A percentile compares a stretch with the other conserved stretches of the same genome.
phyloP scores from a whole-genome alignment of 805 yeast genomes.

The Candida ovalis region DNA sequence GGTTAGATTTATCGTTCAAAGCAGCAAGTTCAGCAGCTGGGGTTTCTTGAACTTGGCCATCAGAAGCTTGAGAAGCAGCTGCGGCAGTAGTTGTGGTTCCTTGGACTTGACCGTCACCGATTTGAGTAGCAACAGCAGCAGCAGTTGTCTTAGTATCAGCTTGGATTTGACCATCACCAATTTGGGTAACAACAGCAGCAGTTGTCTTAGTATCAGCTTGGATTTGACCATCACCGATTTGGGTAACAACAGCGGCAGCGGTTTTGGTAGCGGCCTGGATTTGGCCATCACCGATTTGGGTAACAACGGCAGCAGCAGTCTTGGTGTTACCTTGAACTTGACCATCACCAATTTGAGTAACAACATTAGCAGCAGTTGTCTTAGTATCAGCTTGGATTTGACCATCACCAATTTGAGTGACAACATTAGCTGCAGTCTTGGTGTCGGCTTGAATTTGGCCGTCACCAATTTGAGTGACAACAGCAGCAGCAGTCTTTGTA shows the following conservation, averaged over 20 bases:
- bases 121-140: slow-evolving; percentile 25
- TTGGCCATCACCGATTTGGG: slow-evolving; percentile 38
- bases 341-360: slow-evolving; percentile 44
- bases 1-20: slow-evolving; percentile 12
- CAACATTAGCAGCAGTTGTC: slow-evolving; percentile 4
- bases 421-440: slow-evolving; percentile 29
- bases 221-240: slow-evolving; percentile 28
- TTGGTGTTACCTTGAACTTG: slow-evolving; percentile 47
- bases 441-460: slow-evolving; percentile 34
- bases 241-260: slow-evolving; percentile 18
- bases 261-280: slow-evolving; percentile 34
- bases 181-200: slow-evolving; percentile 27
- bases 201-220: slow-evolving; percentile 19
- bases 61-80: slow-evolving; percentile 40
- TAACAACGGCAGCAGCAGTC: slow-evolving; percentile 31
- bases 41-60: slow-evolving; percentile 44
- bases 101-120: slow-evolving; percentile 37
- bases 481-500: slow-evolving; percentile 32
- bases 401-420: slow-evolving; percentile 26
- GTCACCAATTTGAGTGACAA: slow-evolving; percentile 35
- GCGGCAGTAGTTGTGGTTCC: slow-evolving; percentile 33
- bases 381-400: slow-evolving; percentile 24
- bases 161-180: slow-evolving; percentile 47
- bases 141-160: slow-evolving; percentile 17
- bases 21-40: slow-evolving; percentile 26